Evolutionary conservation across 2,329 filamentous ascomycete species (phyloP).

Genomic region (Trichoderma cornu-damae): DNA sequence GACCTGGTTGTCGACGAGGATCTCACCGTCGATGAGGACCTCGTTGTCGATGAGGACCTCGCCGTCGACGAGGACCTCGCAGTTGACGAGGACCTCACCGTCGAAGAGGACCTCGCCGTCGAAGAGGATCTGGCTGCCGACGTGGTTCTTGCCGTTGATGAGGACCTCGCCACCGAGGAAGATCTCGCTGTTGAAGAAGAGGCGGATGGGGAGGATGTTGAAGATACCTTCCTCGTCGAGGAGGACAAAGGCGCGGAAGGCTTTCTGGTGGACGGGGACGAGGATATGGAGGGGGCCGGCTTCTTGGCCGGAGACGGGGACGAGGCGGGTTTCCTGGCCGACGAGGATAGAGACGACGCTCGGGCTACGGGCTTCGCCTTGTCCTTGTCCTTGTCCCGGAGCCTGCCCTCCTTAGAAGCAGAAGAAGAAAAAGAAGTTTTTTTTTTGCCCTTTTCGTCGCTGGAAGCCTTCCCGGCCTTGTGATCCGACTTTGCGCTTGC

Average conservation of each 20-base stretch:
- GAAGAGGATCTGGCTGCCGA: not conserved
- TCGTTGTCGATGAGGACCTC: not conserved
- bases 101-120: not conserved
- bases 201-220: not conserved
- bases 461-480: conserved; percentile 9
- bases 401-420: conserved; percentile 17
- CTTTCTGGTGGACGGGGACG: not conserved
- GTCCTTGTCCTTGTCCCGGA: conserved; percentile 22
- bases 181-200: not conserved
- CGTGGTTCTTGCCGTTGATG: not conserved
- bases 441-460: conserved; percentile 12
- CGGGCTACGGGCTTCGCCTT: conserved; percentile 16
- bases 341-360: not conserved
- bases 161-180: not conserved
- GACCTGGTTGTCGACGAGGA: conserved; percentile 2
- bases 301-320: conserved; percentile 11
- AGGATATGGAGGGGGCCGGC: not conserved
- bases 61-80: not conserved
- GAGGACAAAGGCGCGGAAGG: not conserved
- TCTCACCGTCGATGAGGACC: not conserved
- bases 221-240: not conserved
- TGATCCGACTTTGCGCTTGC: not conserved
- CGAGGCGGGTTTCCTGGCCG: conserved; percentile 3
- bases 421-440: conserved; percentile 16
- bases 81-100: not conserved